Conservation (phyloP, 1,284 basidiomycete species). For the Clitocybe nebularis region DNA sequence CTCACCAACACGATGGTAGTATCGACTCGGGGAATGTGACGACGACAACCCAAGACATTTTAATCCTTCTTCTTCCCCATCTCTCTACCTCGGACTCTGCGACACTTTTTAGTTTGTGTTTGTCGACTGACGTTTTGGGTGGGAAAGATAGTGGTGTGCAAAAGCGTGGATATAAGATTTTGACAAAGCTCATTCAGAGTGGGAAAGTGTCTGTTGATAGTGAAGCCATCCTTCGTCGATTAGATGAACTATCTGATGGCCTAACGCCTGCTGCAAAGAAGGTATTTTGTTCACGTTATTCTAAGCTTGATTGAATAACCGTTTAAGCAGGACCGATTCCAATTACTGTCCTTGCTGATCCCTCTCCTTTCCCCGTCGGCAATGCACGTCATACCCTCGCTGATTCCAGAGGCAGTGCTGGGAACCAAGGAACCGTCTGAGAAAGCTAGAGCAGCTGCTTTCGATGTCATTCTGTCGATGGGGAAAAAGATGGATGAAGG, state of each 20-base stretch:
- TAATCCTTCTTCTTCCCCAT: slow-evolving; percentile 81
- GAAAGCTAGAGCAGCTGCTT: slow-evolving; percentile 86
- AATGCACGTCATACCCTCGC: slow-evolving; percentile 82
- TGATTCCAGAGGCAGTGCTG: slow-evolving; percentile 95
- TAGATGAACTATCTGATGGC: slow-evolving; percentile 63
- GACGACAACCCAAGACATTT: slow-evolving; percentile 86
- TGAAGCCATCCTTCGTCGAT: slow-evolving; percentile 55
- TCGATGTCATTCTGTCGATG: slow-evolving; percentile 90
- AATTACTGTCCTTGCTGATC: slow-evolving; percentile 74
- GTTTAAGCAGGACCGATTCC: slow-evolving; percentile 70
- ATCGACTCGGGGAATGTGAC: slow-evolving; percentile 51
- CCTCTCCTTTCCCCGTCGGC: slow-evolving; percentile 66
- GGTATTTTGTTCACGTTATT: slow-evolving; percentile 32
- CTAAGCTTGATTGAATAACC: background rate
- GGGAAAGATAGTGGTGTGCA: slow-evolving; percentile 86
- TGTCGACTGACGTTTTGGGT: slow-evolving; percentile 58
- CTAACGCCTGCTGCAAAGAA: slow-evolving; percentile 87
- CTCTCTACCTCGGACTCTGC: slow-evolving; percentile 60
- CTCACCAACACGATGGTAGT: slow-evolving; percentile 26
- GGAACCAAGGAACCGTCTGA: slow-evolving; percentile 98
- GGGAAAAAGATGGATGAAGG: slow-evolving; percentile 89
- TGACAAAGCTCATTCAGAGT: slow-evolving; percentile 70
- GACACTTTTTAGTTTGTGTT: slow-evolving; percentile 61
- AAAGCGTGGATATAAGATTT: slow-evolving; percentile 92
- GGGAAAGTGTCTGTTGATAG: slow-evolving; percentile 55